Evolutionary conservation across 148 eudicot genomes (phyloP).

Genomic region (Cornus controversa): DNA sequence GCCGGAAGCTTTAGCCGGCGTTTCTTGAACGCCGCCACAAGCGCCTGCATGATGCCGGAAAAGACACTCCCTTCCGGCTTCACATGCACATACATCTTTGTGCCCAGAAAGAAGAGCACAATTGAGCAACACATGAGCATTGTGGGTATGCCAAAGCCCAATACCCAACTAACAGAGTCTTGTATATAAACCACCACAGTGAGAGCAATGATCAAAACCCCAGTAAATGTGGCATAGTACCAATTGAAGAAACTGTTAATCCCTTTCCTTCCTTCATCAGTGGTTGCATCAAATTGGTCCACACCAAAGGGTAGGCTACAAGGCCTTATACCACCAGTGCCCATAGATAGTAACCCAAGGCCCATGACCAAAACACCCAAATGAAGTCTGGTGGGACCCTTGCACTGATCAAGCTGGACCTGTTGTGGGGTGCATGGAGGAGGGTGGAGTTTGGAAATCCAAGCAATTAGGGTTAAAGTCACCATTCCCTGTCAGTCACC

Average conservation of each 20-base stretch:
- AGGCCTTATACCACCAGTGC: constrained; percentile 70
- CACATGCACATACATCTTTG: constrained; percentile 47
- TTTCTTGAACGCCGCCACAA: constrained; percentile 59
- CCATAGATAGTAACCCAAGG: constrained; percentile 54
- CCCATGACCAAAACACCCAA: constrained; percentile 38
- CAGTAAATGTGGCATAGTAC: constrained; percentile 69
- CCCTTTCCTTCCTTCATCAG: constrained; percentile 68
- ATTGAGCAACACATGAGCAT: constrained; percentile 53
- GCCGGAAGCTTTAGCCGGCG: constrained; percentile 33
- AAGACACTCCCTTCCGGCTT: constrained; percentile 75
- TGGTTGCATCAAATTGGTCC: constrained; percentile 73
- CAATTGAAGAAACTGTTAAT: constrained; percentile 79
- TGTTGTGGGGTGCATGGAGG: constrained; percentile 37
- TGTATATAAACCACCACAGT: constrained; percentile 25
- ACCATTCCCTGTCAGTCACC: constrained; percentile 56
- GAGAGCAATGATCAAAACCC: too few relatives aligned
- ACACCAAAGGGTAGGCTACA: constrained; percentile 78
- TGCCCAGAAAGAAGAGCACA: constrained; percentile 50
- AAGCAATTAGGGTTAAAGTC: constrained; percentile 44
- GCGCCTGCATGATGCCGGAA: constrained; percentile 49
- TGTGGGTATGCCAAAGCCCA: constrained; percentile 65
- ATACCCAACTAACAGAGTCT: constrained; percentile 58
- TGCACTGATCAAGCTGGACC: constrained; percentile 23
- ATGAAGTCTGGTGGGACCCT: constrained; percentile 46
- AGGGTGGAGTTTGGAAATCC: constrained; percentile 50